Conservation (phyloP, 2,329 filamentous ascomycete species). For the Ceratocystis destructans region DNA sequence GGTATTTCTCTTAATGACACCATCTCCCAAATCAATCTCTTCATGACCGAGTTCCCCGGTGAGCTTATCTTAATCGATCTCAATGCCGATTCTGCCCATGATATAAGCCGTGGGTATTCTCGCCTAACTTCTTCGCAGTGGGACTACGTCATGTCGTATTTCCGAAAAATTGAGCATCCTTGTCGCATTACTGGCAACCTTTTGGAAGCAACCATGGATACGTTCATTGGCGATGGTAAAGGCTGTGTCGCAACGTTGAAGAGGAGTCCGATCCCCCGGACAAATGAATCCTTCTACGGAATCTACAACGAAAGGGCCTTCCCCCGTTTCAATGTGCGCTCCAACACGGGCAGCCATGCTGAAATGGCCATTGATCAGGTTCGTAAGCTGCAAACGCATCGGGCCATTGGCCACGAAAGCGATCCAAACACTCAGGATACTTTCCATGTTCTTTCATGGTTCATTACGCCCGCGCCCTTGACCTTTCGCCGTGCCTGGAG, state of each 20-base stretch:
- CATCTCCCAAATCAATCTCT: conserved; percentile 30
- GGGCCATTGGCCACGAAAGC: conserved; percentile 6
- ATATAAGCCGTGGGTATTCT: conserved; percentile 24
- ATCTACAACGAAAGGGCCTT: conserved; percentile 7
- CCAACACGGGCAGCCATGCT: conserved; percentile 8
- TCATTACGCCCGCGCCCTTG: conserved; percentile 8
- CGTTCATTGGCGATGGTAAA: conserved; percentile 19
- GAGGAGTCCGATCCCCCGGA: conserved; percentile 10
- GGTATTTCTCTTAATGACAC: conserved; percentile 27
- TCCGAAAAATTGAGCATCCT: conserved; percentile 27
- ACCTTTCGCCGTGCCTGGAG: conserved; percentile 5
- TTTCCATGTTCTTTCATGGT: conserved; percentile 15
- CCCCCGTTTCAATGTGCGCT: conserved; percentile 8
- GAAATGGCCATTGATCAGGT: conserved; percentile 14
- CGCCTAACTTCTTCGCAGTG: conserved; percentile 23
- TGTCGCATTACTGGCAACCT: conserved; percentile 4
- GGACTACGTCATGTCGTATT: conserved; percentile 28
- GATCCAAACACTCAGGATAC: conserved; percentile 10
- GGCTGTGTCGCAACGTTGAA: conserved; percentile 23
- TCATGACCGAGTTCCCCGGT: conserved; percentile 29
- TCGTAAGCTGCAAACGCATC: conserved; percentile 11
- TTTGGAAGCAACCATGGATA: conserved; percentile 27
- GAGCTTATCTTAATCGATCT: conserved; percentile 34
- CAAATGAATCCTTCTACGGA: conserved; percentile 1
- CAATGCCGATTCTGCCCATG: conserved; percentile 24